Base-by-base conservation (phyloP, 2,329 filamentous ascomycete genomes). In the Verticillium dahliae region DNA sequence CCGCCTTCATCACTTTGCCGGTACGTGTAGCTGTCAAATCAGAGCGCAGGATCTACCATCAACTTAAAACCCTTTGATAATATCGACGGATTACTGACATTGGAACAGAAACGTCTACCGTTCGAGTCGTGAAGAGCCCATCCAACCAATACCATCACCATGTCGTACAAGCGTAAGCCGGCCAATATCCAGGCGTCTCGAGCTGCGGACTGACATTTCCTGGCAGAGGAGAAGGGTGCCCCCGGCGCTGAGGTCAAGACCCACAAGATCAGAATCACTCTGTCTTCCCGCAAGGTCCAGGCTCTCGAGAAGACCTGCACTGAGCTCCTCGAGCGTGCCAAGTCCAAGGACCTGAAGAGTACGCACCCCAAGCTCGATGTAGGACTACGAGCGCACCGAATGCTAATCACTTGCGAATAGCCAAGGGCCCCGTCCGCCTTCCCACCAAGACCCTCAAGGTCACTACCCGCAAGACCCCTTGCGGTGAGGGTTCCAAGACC, bases 401-500 rank as follows among this genome's bases (percentile, higher is more conserved):
- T 6, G 18, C 56, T 58, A 45, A 58, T n/a, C n/a, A 22, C 9
- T 18, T 22, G 4, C 39, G 45, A 52, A 52, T n/a, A 52, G 45
- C 27, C 57, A 39, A 58, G 90, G 94, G 95, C 76, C 92, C 94
- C 78, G 94, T 98, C 81, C 92, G 94, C 76, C 90, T 97, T 74
- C 92, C 95, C 74, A 97, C 93, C 85, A 97, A 97, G 90, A 91
- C 87, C 79, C 87, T 98, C 75, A 92, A 95, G 86, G 88, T 97
- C 85, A 92, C 91, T 78, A 97, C 95, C 85, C 90, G 95, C 77
- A 99, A 99, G 90, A 98, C 95, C 69, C 95, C 95, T 79, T 41
- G 91, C 83, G 95, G 95, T 90, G 95, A 99, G 88, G 95, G 95
- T 84, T 96, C 90, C 81, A 99, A 99, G 92, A 99, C 95, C 77